Conservation (phyloP, 2,329 filamentous ascomycete species). For the Neocucurbitaria cava region DNA sequence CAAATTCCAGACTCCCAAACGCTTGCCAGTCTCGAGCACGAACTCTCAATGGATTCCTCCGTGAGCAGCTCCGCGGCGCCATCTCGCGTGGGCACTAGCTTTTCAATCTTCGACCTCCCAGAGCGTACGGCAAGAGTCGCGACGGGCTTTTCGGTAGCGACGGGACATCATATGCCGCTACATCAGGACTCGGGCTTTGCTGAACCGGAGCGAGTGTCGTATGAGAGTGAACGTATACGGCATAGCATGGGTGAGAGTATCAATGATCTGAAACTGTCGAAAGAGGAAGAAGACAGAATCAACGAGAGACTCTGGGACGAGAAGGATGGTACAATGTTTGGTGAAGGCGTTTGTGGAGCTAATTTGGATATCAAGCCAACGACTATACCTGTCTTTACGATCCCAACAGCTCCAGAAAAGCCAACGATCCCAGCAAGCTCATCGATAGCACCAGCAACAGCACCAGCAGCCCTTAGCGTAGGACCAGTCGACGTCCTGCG, state of each 20-base stretch:
- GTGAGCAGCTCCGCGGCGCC: constrained; percentile 30
- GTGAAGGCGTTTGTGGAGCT: constrained; percentile 23
- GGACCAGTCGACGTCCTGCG: constrained; percentile 15
- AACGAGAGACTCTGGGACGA: constrained; percentile 35
- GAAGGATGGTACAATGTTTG: constrained; percentile 24
- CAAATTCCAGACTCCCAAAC: constrained; percentile 26
- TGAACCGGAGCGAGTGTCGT: constrained; percentile 23
- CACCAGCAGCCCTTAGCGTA: constrained; percentile 4
- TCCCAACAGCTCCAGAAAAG: constrained; percentile 5
- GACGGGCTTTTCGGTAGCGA: constrained; percentile 29
- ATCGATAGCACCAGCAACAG: constrained; percentile 3
- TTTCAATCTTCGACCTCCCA: constrained; percentile 32
- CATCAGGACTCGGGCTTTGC: constrained; percentile 48
- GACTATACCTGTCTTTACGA: constrained; percentile 6
- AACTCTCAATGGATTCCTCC: constrained; percentile 39
- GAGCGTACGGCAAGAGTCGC: constrained; percentile 18
- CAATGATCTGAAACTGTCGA: constrained; percentile 16
- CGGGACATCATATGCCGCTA: constrained; percentile 35
- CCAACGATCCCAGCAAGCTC: not conserved
- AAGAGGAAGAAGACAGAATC: constrained; percentile 27
- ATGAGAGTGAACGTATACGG: constrained; percentile 35
- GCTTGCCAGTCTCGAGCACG: constrained; percentile 41
- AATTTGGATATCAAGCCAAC: constrained; percentile 20
- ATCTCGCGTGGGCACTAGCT: constrained; percentile 36
- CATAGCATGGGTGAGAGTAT: constrained; percentile 34